Evolutionary conservation across 805 yeast genomes (phyloP), one percentile per base, ranked within the genome.

Genomic region (Komagataella pseudopastoris): DNA sequence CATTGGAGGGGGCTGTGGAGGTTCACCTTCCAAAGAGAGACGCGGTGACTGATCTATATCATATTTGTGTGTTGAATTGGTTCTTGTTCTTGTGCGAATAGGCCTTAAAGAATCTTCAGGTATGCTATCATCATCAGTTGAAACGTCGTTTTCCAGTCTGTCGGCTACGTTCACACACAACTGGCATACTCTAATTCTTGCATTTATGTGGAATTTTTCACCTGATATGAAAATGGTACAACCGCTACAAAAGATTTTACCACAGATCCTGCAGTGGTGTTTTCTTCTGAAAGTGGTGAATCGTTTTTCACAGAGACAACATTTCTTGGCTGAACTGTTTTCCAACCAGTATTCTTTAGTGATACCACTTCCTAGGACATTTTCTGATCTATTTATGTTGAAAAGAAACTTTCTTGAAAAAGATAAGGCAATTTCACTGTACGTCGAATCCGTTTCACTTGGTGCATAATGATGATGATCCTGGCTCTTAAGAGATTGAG

Each of bases 211-310:
- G 71, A 87, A 73, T 63, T 72, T 72, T 50, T 78, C 75, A 49
- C 93, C 88, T 54, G 85, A 60, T 59, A 88, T 68, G 59, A 88
- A 76, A 2, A 77, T 68, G 0, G 96, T 88, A 64, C 99, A 91
- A 7, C 76, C 73, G 47, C 85, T 75, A 65, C 99, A 91, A 61
- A 90, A 91, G 49, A 91, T 90, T 64, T 90, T 96, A 2, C 99
- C 99, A 67, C 99, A 91, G 43, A 91, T 81, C 51, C 99, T 71
- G 61, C 99, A 91, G 65, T 91, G 99, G 63, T 91, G 99, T 56
- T 87, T 85, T 57, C 99, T 72, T 63, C 96, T 71, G 67, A 89
- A 90, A 0, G 97, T 85, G 1, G 85, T 78, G 61, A 91, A 91
- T 3, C 80, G 78, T 51, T 81, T 75, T 52, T 85, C 87, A 64